phyloP scores from a whole-genome alignment of 805 yeast species.

The Sugiyamaella floridensis region DNA sequence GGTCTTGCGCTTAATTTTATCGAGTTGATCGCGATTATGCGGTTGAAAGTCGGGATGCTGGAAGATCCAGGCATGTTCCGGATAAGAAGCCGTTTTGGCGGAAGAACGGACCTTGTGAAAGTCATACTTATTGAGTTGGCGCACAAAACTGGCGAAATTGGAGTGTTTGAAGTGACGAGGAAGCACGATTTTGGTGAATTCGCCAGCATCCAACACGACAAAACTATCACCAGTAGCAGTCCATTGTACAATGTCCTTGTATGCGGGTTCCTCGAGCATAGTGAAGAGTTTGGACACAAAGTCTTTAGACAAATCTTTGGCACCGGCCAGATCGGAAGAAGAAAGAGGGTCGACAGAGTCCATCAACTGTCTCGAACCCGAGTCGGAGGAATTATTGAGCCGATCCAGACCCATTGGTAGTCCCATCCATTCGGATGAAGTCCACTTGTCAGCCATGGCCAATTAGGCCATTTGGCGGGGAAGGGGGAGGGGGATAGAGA shows the following conservation, averaged over 20 bases:
- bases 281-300: conserved; percentile 40
- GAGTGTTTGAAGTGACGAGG: conserved; percentile 93
- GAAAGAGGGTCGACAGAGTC: too few species aligned
- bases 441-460: background rate
- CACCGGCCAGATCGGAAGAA: background rate
- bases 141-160: conserved; percentile 89
- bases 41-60: conserved; percentile 81
- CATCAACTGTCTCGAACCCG: too few species aligned
- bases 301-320: conserved; percentile 9
- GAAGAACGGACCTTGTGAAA: conserved; percentile 80
- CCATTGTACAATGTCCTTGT: conserved; percentile 77
- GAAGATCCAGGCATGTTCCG: conserved; percentile 77
- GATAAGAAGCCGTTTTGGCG: conserved; percentile 7
- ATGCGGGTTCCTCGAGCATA: conserved; percentile 79
- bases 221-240: conserved; percentile 78
- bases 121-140: conserved; percentile 94
- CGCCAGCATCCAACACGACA: conserved; percentile 79
- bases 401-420: background rate
- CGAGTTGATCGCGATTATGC: conserved; percentile 71
- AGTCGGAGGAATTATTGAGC: background rate
- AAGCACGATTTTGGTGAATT: conserved; percentile 78
- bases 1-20: conserved; percentile 79
- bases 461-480: too few species aligned
- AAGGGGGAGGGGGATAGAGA: too few species aligned
- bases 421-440: background rate